A percentile compares a stretch with the other conserved stretches of the same genome.
Conservation (phyloP, 306 rosid species). For the Corylus heterophylla region DNA sequence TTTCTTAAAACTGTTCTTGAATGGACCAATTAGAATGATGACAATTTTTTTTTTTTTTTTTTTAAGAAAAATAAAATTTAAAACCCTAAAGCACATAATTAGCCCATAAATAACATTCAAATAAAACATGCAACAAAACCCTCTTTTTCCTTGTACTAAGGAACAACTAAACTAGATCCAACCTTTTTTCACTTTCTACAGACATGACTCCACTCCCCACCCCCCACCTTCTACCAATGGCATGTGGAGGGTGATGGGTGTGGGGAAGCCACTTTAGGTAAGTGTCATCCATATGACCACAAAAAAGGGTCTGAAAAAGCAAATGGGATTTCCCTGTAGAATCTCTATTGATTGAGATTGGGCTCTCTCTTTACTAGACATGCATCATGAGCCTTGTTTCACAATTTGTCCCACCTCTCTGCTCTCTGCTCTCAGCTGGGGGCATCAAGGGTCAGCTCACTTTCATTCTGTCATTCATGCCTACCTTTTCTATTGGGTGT, state of each 20-base stretch:
- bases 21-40: too few relatives aligned
- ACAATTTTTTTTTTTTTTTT: too few relatives aligned
- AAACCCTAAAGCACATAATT: too few relatives aligned
- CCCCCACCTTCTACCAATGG: slow-evolving; percentile 35
- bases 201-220: slow-evolving; percentile 61
- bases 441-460: slow-evolving; percentile 28
- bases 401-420: slow-evolving; percentile 68
- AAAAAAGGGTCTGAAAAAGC: slow-evolving; percentile 46
- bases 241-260: slow-evolving; percentile 90
- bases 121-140: not conserved
- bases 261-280: slow-evolving; percentile 48
- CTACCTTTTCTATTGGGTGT: too few relatives aligned
- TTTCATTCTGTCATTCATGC: not conserved
- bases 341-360: slow-evolving; percentile 68
- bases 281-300: slow-evolving; percentile 49
- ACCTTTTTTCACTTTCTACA: slow-evolving; percentile 18
- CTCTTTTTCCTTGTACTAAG: slow-evolving; percentile 9
- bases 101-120: too few relatives aligned
- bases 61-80: too few relatives aligned
- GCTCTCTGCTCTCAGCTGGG: slow-evolving; percentile 18
- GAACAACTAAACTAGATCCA: slow-evolving; percentile 13
- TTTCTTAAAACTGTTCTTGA: too few relatives aligned
- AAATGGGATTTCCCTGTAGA: slow-evolving; percentile 48
- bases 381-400: slow-evolving; percentile 70
- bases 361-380: slow-evolving; percentile 72